phyloP scores from a whole-genome alignment of 768 basidiomycete genomes.

The Gelatoporia subvermispora region DNA sequence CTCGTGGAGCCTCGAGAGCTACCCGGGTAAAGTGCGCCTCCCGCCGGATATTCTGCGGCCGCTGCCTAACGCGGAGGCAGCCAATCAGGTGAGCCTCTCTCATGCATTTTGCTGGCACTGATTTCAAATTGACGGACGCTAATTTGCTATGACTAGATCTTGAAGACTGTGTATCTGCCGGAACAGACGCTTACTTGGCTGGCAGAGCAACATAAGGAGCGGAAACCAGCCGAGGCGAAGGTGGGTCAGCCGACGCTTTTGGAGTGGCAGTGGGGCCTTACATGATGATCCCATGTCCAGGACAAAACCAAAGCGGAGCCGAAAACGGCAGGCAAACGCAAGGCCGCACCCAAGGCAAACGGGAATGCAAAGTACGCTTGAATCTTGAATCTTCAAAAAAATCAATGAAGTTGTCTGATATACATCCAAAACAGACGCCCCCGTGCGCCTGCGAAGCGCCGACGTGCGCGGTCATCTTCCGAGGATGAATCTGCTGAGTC shows the following conservation, averaged over 20 bases:
- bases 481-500: slow-evolving; percentile 19
- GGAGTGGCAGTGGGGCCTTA: slow-evolving; percentile 4
- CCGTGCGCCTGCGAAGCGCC: slow-evolving; percentile 20
- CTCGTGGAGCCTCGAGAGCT: slow-evolving; percentile 72
- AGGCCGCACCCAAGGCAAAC: slow-evolving; percentile 41
- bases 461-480: slow-evolving; percentile 22
- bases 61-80: slow-evolving; percentile 60
- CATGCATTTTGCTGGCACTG: neutral
- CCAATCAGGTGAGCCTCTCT: slow-evolving; percentile 46
- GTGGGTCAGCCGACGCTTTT: neutral
- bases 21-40: slow-evolving; percentile 75
- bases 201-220: slow-evolving; percentile 38
- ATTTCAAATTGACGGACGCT: neutral
- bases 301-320: slow-evolving; percentile 37
- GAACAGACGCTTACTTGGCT: slow-evolving; percentile 57
- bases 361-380: slow-evolving; percentile 43
- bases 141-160: slow-evolving; percentile 42
- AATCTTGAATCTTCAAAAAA: no score
- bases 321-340: slow-evolving; percentile 51
- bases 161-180: slow-evolving; percentile 65
- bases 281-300: slow-evolving; percentile 11
- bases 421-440: no score
- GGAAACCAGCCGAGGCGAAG: slow-evolving; percentile 25
- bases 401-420: no score
- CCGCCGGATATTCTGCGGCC: slow-evolving; percentile 79